Evolutionary conservation across 768 basidiomycete species (phyloP).

Genomic region (Suillus cothurnatus): DNA sequence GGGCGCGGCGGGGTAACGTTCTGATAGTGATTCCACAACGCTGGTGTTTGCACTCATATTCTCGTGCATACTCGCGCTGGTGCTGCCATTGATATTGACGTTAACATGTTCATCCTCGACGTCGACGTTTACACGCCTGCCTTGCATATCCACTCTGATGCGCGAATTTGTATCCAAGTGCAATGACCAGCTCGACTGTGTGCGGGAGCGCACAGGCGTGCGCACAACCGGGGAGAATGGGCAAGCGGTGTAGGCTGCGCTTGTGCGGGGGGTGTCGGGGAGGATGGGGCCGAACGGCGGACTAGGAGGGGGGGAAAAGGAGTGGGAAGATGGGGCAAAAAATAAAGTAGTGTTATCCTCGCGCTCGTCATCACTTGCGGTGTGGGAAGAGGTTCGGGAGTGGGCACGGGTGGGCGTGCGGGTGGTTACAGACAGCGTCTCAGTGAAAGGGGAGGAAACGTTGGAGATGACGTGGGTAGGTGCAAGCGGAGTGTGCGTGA

Average conservation of each 20-base stretch:
- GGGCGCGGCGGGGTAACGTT: constrained; percentile 32
- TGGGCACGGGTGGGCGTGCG: constrained; percentile 18
- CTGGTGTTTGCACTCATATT: constrained; percentile 9
- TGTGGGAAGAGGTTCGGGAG: constrained; percentile 8
- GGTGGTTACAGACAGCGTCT: constrained; percentile 1
- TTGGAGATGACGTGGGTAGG: constrained; percentile 54
- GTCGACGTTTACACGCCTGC: not conserved
- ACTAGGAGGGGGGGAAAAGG: constrained; percentile 1
- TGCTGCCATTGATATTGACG: not conserved
- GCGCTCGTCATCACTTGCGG: constrained; percentile 15
- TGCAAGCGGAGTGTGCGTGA: constrained; percentile 49
- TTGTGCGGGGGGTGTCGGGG: constrained; percentile 31
- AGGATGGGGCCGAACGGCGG: constrained; percentile 32
- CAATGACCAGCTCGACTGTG: not conserved
- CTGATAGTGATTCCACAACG: constrained; percentile 30
- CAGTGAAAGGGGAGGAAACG: constrained; percentile 31
- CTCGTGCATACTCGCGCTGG: not conserved
- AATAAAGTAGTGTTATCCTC: constrained; percentile 2
- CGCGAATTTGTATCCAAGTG: not conserved
- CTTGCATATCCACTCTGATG: not conserved
- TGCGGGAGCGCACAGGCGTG: constrained; percentile 2
- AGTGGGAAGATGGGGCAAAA: constrained; percentile 6
- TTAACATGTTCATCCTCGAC: not conserved
- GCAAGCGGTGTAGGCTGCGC: constrained; percentile 29
- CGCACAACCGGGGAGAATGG: constrained; percentile 32